These are phyloP conservation scores for Populus hybrid DNA, from an alignment of 441 rosid species.

Conservation along the genomic window DNA sequence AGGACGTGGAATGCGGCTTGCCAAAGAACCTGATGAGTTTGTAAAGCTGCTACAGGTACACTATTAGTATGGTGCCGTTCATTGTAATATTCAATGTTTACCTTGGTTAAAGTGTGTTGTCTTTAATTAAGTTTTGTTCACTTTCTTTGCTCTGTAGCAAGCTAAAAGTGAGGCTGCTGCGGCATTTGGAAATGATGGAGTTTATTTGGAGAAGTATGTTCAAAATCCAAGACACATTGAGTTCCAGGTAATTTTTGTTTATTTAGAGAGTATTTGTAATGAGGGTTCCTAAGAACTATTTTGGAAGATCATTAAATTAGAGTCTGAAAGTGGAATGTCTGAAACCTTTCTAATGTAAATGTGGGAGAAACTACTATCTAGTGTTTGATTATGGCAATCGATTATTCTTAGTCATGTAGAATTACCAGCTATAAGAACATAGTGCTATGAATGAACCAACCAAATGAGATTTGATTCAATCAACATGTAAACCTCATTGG, in stretches of 20 bases:
- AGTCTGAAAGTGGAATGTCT: neutral
- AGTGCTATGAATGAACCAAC: too few relatives aligned
- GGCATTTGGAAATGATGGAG: conserved; percentile 98
- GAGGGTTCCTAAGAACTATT: too few relatives aligned
- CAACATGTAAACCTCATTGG: too few relatives aligned
- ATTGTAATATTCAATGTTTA: neutral
- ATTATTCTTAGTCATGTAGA: neutral
- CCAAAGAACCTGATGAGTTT: conserved; percentile 93
- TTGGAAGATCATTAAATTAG: too few relatives aligned
- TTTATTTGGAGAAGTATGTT: conserved; percentile 85
- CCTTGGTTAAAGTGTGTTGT: neutral
- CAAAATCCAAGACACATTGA: conserved; percentile 96
- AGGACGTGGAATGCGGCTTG: conserved; percentile 99
- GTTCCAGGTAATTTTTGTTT: conserved; percentile 64
- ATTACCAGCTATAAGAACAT: neutral
- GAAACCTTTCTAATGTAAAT: neutral
- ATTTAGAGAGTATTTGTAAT: too few relatives aligned
- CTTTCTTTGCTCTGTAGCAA: conserved; percentile 51
- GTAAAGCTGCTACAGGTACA: conserved; percentile 90
- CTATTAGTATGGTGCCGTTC: conserved; percentile 10
- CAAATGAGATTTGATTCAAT: too few relatives aligned
- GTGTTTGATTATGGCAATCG: neutral
- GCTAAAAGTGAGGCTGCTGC: conserved; percentile 99
- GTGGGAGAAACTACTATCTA: neutral
- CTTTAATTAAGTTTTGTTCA: conserved; percentile 10